These are phyloP conservation scores for Hondaea fermentalgiana DNA, from an alignment of 108 stramenopile species.

Conservation along the genomic window DNA sequence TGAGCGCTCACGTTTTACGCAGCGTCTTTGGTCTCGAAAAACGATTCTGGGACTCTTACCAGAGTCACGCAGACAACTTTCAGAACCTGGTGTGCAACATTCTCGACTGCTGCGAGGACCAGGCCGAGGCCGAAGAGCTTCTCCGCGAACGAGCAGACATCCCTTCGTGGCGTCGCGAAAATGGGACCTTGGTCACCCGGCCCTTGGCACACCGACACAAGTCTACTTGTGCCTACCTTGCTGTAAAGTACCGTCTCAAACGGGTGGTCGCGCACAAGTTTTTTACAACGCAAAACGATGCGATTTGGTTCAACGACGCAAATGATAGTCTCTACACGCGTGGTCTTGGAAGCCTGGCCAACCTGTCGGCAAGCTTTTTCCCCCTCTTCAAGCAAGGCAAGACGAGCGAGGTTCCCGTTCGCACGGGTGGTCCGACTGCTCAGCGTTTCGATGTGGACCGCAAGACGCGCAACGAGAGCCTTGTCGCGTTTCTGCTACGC, in stretches of 20 bases:
- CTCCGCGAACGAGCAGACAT: conserved; percentile 12
- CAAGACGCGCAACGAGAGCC: not conserved
- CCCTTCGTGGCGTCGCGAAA: not conserved
- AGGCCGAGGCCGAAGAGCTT: conserved; percentile 1
- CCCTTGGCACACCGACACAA: not conserved
- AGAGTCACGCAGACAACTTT: not conserved
- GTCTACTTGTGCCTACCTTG: not conserved
- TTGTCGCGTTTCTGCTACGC: not conserved
- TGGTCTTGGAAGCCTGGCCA: not conserved
- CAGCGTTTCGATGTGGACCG: not conserved
- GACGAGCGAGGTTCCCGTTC: not conserved
- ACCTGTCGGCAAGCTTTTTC: not conserved
- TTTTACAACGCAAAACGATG: not conserved
- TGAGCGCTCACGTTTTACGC: not conserved
- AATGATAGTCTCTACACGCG: not conserved
- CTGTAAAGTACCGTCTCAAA: not conserved
- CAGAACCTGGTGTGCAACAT: not conserved
- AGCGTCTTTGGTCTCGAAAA: not conserved
- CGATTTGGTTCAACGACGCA: conserved; percentile 8
- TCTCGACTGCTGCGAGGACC: conserved; percentile 16
- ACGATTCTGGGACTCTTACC: not conserved
- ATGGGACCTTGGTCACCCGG: not conserved
- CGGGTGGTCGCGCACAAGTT: conserved; percentile 11
- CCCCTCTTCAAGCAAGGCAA: not conserved
- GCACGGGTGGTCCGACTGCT: not conserved